Evolutionary conservation across 352 stramenopile species (phyloP), one percentile per base, ranked within the genome.

Genomic region (Globisporangium orthogonon): DNA sequence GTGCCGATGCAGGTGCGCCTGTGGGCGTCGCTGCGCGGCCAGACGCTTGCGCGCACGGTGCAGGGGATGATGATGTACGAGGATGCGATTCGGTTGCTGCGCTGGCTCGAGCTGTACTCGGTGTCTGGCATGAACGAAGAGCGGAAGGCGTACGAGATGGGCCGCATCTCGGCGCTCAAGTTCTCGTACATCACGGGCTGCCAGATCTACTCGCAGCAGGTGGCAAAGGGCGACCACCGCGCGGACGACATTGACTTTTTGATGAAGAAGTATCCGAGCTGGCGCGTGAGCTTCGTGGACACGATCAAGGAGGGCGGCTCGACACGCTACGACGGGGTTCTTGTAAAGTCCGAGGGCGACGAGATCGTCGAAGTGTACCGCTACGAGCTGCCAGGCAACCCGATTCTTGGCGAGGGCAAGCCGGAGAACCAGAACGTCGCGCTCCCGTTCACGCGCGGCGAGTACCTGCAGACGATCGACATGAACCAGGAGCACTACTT

Each of bases 401-500:
- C 86, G 33, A 92, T 96, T 44, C 62, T 96, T 39, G 86, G 86
- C 50, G 84, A 96, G 56, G 86, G 84, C 49, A 96, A 96, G 39
- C 84, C 84, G 0, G 84, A 94, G 53, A 96, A 96, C 63, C 86
- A 96, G 60, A 96, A 96, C 54, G 80, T 94, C 23, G 86, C 86
- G 13, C 63, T 96, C 13, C 78, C 82, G 4, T 96, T 96, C 55
- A 94, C 86, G 7, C 74, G 84, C 29, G 86, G 86, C 29, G 86
- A 96, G 59, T 94, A 90, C 58, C 47, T 96, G 30, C 86, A 96
- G 60, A 94, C 84, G 7, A 96, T 96, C 54, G 86, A 96, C 71
- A 94, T 94, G 86, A 96, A 96, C 63, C 86, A 96, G 61, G 86
- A 96, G 48, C 83, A 94, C 52, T 94, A 94, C 65, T 83, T 94